Conservation (phyloP, 805 yeast species). For the Saccharomycopsis sp. region DNA sequence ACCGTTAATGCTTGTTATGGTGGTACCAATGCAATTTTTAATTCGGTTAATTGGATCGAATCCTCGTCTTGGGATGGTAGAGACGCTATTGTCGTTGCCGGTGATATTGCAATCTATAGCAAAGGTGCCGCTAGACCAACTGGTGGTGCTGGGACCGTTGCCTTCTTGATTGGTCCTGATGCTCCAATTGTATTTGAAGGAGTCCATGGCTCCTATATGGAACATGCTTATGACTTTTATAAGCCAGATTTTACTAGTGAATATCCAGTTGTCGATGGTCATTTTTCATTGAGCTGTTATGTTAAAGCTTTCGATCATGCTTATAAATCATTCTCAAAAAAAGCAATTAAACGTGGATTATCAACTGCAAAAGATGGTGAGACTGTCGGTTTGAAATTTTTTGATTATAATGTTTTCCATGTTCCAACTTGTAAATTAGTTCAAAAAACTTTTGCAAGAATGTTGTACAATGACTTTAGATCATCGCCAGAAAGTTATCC, state of each 20-base stretch:
- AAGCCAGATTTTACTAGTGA: constrained; percentile 95
- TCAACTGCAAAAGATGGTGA: constrained; percentile 39
- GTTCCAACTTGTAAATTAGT: constrained; percentile 97
- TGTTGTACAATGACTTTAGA: constrained; percentile 81
- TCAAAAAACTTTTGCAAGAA: constrained; percentile 84
- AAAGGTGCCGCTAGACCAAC: constrained; percentile 99
- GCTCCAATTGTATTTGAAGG: constrained; percentile 93
- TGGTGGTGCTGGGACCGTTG: constrained; percentile 98
- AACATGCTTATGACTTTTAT: constrained; percentile 96
- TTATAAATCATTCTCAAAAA: constrained; percentile 74
- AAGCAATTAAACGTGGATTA: constrained; percentile 50
- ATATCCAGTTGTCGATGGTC: constrained; percentile 97
- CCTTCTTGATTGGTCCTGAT: constrained; percentile 91
- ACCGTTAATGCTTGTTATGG: constrained; percentile 97
- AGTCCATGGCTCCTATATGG: constrained; percentile 88
- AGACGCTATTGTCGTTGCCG: constrained; percentile 93
- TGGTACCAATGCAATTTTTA: constrained; percentile 92
- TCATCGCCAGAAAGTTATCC: constrained; percentile 61
- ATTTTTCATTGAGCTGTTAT: constrained; percentile 89
- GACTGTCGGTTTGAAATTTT: constrained; percentile 61
- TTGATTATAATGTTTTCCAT: constrained; percentile 94
- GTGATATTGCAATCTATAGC: constrained; percentile 96
- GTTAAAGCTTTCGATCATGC: constrained; percentile 87
- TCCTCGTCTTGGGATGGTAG: constrained; percentile 97
- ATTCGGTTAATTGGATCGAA: constrained; percentile 93